Conservation (phyloP, 2,329 filamentous ascomycete genomes). For the Neocatenulostroma microsporum region DNA sequence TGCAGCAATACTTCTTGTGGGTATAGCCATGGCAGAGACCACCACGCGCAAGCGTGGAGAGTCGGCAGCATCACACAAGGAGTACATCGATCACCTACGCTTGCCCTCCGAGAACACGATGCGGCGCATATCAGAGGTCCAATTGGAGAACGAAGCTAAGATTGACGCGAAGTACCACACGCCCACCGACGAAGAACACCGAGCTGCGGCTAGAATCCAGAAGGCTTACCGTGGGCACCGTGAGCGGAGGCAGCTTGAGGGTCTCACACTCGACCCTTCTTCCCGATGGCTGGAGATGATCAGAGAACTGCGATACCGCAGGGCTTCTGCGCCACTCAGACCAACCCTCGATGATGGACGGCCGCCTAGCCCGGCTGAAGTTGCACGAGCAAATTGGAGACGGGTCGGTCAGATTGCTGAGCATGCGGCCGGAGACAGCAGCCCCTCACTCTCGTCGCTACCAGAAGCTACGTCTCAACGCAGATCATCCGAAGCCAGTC, state of each 20-base stretch:
- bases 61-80: constrained; percentile 17
- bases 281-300: constrained; percentile 62
- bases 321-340: constrained; percentile 17
- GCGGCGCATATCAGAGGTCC: constrained; percentile 19
- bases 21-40: constrained; percentile 6
- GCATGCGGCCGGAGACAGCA: constrained; percentile 58
- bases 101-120: constrained; percentile 15
- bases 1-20: constrained; percentile 1
- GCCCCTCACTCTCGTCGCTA: too few species aligned
- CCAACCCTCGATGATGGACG: constrained; percentile 2
- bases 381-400: constrained; percentile 62
- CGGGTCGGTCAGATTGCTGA: constrained; percentile 62
- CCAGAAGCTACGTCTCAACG: neutral
- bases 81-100: constrained; percentile 21
- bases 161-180: constrained; percentile 21
- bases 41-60: constrained; percentile 8
- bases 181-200: constrained; percentile 14
- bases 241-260: constrained; percentile 60
- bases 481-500: constrained; percentile 22
- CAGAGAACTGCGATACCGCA: constrained; percentile 21
- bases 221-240: constrained; percentile 72
- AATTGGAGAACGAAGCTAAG: constrained; percentile 18
- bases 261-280: constrained; percentile 58
- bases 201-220: constrained; percentile 28
- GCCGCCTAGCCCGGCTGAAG: constrained; percentile 15